Conservation (phyloP, 306 rosid species). For the Gastrolobium bilobum region DNA sequence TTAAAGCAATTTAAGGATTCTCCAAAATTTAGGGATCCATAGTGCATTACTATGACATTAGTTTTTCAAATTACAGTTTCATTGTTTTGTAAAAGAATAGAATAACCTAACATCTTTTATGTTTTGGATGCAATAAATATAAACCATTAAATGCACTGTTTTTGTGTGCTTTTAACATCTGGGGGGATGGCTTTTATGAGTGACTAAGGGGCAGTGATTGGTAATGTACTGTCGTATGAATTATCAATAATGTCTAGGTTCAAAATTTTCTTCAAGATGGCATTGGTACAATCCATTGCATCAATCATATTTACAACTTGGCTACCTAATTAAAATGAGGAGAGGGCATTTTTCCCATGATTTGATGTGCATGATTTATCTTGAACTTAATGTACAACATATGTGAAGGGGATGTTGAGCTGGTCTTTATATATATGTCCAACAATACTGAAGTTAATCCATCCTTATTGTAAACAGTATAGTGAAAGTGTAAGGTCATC, state of each 20-base stretch:
- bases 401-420: slow-evolving; percentile 14
- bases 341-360: background rate
- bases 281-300: background rate
- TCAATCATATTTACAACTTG: background rate
- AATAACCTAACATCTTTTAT: background rate
- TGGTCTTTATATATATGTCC: slow-evolving; percentile 2
- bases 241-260: slow-evolving; percentile 12
- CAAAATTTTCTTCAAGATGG: slow-evolving; percentile 33
- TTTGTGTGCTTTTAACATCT: slow-evolving; percentile 31
- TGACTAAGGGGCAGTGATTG: slow-evolving; percentile 1
- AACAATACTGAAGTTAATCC: slow-evolving; percentile 24
- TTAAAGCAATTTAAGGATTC: slow-evolving; percentile 27
- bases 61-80: slow-evolving; percentile 34
- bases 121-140: slow-evolving; percentile 11
- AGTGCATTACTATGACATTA: slow-evolving; percentile 12
- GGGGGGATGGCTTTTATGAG: slow-evolving; percentile 31
- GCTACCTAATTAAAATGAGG: slow-evolving; percentile 1
- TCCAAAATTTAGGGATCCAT: slow-evolving; percentile 26
- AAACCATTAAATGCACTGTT: slow-evolving; percentile 15
- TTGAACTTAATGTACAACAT: background rate
- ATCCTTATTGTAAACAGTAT: background rate
- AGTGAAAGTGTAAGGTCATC: too few species aligned
- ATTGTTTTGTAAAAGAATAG: background rate
- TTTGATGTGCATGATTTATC: slow-evolving; percentile 14
- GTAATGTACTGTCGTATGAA: background rate